phyloP scores from a whole-genome alignment of 2,329 filamentous ascomycete genomes.

The Colletotrichum tropicale region DNA sequence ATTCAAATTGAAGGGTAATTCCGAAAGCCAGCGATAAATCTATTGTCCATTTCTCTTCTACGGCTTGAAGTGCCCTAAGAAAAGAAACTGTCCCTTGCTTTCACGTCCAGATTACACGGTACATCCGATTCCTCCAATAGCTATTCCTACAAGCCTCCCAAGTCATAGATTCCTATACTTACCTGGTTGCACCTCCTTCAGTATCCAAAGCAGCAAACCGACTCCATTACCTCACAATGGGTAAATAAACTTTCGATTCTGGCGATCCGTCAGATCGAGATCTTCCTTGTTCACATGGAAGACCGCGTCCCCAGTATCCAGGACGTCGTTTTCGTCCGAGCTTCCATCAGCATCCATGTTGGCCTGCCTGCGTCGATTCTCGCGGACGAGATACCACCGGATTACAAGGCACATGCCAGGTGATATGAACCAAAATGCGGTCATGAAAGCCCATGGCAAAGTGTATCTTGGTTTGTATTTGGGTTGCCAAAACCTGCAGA shows the following conservation, averaged over 20 bases:
- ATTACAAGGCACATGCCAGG: conserved; percentile 27
- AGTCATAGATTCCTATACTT: not conserved
- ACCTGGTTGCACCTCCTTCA: not conserved
- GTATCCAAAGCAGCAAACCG: not conserved
- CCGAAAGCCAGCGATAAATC: too few species aligned
- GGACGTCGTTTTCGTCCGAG: not conserved
- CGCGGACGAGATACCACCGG: conserved; percentile 23
- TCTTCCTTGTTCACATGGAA: too few species aligned
- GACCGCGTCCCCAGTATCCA: too few species aligned
- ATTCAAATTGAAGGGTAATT: too few species aligned
- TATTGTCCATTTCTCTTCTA: not conserved
- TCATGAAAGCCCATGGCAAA: conserved; percentile 27
- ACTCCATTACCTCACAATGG: not conserved
- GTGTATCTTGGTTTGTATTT: conserved; percentile 24
- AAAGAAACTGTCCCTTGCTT: not conserved
- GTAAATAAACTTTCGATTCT: not conserved
- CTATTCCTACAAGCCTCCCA: not conserved
- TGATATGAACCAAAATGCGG: conserved; percentile 28
- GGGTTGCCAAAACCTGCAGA: conserved; percentile 25
- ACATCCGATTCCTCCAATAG: not conserved
- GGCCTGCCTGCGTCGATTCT: conserved; percentile 21
- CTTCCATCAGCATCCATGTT: not conserved
- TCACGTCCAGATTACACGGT: not conserved
- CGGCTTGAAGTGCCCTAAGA: not conserved
- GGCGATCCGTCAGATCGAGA: not conserved